Conservation (phyloP, 208 protist species). For the Wallacemonas sp. region DNA sequence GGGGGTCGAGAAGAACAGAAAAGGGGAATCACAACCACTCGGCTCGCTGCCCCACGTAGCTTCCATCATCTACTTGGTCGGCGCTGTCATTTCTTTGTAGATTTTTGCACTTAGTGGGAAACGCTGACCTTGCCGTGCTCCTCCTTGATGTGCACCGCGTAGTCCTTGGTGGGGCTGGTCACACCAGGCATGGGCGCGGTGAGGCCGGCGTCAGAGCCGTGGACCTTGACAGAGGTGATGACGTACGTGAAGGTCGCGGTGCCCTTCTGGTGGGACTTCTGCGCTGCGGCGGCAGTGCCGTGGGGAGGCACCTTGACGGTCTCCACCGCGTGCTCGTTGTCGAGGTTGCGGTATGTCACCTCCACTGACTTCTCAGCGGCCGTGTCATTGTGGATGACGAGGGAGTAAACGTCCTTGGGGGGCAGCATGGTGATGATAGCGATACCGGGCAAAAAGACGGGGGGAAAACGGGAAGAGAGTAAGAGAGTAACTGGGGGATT, state of each 20-base stretch:
- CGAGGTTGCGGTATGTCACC: constrained; percentile 41
- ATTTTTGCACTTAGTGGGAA: constrained; percentile 12
- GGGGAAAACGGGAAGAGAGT: background rate
- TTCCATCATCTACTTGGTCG: too few relatives aligned
- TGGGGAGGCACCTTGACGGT: constrained; percentile 30
- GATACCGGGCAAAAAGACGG: background rate
- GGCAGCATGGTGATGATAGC: constrained; percentile 38
- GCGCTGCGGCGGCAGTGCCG: constrained; percentile 25
- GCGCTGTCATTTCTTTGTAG: background rate
- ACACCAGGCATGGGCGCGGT: constrained; percentile 44
- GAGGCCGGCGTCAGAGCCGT: constrained; percentile 23
- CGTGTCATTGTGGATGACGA: constrained; percentile 49
- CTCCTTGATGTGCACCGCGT: constrained; percentile 35
- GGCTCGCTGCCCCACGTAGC: too few relatives aligned
- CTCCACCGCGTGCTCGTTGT: background rate
- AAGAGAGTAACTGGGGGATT: constrained; percentile 1
- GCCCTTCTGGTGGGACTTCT: constrained; percentile 31
- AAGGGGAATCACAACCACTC: too few relatives aligned
- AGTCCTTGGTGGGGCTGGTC: constrained; percentile 45
- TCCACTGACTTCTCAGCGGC: constrained; percentile 30
- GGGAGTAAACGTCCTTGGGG: constrained; percentile 71
- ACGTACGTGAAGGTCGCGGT: constrained; percentile 25
- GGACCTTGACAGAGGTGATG: constrained; percentile 40
- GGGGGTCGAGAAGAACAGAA: background rate
- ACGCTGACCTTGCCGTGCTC: constrained; percentile 9